phyloP scores from a whole-genome alignment of 345 rosid genomes.

The Lagerstroemia speciosa region DNA sequence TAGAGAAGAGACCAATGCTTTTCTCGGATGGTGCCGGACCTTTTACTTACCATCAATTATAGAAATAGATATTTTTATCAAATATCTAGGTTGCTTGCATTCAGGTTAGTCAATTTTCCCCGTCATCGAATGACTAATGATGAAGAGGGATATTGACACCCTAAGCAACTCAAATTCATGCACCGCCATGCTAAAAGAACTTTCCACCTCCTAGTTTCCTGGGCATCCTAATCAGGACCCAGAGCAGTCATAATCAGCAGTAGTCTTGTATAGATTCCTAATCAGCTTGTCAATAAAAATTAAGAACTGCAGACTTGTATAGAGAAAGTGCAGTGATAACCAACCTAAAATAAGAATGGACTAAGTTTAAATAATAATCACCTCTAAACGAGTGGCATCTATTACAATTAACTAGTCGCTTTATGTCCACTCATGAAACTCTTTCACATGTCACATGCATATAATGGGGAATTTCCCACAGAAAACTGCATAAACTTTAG shows the following conservation, averaged over 20 bases:
- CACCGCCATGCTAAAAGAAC: too few species aligned
- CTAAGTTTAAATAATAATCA: not conserved
- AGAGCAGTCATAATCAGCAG: not conserved
- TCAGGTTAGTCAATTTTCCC: not conserved
- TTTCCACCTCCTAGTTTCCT: not conserved
- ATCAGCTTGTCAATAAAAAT: not conserved
- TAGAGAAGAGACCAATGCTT: not conserved
- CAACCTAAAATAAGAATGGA: not conserved
- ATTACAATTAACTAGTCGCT: not conserved
- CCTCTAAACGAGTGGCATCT: not conserved
- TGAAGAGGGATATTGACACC: too few species aligned
- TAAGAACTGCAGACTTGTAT: not conserved
- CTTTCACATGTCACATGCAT: not conserved
- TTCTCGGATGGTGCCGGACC: not conserved
- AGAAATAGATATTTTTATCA: not conserved
- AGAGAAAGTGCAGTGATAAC: not conserved
- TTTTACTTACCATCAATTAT: not conserved
- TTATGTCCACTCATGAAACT: not conserved
- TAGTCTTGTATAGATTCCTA: not conserved
- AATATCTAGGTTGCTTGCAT: not conserved
- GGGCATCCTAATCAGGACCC: not conserved
- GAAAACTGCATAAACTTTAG: not conserved
- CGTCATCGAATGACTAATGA: too few species aligned
- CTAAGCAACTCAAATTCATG: too few species aligned
- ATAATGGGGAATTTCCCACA: not conserved